Base-by-base conservation (phyloP, 2,329 filamentous ascomycete genomes). In the Fusarium ramigenum region DNA sequence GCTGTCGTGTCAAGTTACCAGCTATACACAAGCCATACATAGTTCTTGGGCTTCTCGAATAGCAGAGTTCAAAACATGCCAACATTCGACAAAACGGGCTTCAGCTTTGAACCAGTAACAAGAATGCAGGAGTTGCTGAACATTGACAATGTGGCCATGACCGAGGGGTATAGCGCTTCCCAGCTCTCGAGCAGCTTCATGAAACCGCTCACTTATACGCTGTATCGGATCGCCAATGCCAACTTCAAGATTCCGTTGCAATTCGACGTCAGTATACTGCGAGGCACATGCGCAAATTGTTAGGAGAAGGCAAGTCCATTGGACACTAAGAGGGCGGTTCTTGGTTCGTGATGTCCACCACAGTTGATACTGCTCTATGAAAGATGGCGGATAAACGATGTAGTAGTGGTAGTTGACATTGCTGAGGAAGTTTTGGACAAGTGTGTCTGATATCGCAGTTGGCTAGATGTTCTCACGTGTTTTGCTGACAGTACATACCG, bases 341-440 rank as follows among this genome's bases (percentile, higher is more conserved):
- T 77, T 77, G 44, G 75, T 72, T 39, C 80, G 77, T 28, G 73
- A 67, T 21, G 66, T 58, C 80, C 82, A 84, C 82, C 82, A 84
- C 19, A 72, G 63, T 39, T 79, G 73, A 47, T 84, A 83, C 30
- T 83, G 80, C 40, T 80, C 78, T 18, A 82, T 40, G 40, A 84
- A 83, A 9, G 76, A 74, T 1, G 78, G 69, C 1, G 82, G 80
- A 60, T 84, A 82, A 36, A 83, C 71, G 54, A 83, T 80, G 64
- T 83, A 83, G 76, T 82, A 81, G 65, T 83, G 82, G 56, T 77
- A 83, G 65, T 84, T 84, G 68, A 80, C 81, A 44, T 79, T 77
- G 54, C 78, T 76, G 19, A 84, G 72, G 59, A 83, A 84, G 70
- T 82, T 82, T 43, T 84, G 79, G 15, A 84, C 78, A 11, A 84